phyloP scores from a whole-genome alignment of 2,329 filamentous ascomycete genomes.

The Clarireedia paspali region DNA sequence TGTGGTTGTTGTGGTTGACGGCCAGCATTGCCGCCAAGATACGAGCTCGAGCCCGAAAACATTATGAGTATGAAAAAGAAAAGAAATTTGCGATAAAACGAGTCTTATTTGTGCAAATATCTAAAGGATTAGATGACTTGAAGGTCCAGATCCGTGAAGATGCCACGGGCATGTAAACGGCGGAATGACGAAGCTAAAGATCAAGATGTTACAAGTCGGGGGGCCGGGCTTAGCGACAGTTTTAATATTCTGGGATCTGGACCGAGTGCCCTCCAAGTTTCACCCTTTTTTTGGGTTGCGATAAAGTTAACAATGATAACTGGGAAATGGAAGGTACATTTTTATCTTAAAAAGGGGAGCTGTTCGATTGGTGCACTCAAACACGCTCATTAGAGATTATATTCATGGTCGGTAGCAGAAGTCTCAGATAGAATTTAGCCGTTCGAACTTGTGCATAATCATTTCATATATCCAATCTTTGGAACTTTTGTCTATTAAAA shows the following conservation, averaged over 20 bases:
- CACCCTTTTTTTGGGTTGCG: background rate
- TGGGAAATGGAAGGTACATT: too few species aligned
- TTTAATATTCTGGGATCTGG: background rate
- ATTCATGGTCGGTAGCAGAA: too few species aligned
- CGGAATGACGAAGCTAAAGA: slow-evolving; percentile 15
- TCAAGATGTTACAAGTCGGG: slow-evolving; percentile 6
- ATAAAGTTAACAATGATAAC: background rate
- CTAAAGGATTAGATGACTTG: slow-evolving; percentile 5
- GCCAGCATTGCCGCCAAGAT: slow-evolving; percentile 70
- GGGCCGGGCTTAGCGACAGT: slow-evolving; percentile 11
- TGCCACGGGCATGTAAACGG: slow-evolving; percentile 2
- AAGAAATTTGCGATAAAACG: slow-evolving; percentile 11
- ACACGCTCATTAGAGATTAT: too few species aligned
- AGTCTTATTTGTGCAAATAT: slow-evolving; percentile 3
- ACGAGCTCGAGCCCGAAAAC: slow-evolving; percentile 88
- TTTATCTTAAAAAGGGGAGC: too few species aligned
- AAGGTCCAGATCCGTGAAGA: slow-evolving; percentile 5
- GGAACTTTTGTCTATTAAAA: background rate
- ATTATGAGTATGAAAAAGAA: slow-evolving; percentile 41
- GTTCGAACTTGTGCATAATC: too few species aligned
- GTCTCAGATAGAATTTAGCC: too few species aligned
- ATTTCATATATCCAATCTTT: too few species aligned
- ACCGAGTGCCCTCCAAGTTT: background rate
- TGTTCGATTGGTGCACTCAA: too few species aligned
- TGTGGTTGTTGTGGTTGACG: slow-evolving; percentile 38